phyloP scores from a whole-genome alignment of 2,329 filamentous ascomycete genomes.

The Hymenoscyphus albidus region DNA sequence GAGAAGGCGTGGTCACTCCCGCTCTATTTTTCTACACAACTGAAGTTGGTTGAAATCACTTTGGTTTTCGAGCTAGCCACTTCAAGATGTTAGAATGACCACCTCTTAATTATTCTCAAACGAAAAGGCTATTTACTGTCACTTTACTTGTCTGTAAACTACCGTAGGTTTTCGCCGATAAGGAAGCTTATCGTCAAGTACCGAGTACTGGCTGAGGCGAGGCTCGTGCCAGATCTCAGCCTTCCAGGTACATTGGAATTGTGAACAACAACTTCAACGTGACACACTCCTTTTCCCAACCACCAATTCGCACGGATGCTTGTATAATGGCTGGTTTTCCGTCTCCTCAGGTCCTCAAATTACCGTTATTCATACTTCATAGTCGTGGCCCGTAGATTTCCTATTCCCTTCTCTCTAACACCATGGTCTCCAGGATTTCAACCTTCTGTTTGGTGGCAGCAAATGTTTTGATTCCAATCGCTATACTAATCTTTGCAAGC shows the following conservation, averaged over 20 bases:
- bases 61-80: too few species aligned
- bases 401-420: slow-evolving; percentile 12
- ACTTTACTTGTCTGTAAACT: too few species aligned
- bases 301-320: neutral
- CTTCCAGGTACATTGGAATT: neutral
- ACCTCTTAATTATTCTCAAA: too few species aligned
- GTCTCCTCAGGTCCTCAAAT: neutral
- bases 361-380: slow-evolving; percentile 9
- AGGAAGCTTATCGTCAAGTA: neutral
- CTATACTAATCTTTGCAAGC: slow-evolving; percentile 73
- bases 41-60: too few species aligned
- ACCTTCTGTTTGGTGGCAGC: slow-evolving; percentile 53
- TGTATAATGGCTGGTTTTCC: slow-evolving; percentile 22
- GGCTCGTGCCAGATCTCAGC: slow-evolving; percentile 2
- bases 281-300: neutral
- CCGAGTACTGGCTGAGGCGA: neutral
- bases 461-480: slow-evolving; percentile 73
- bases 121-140: too few species aligned
- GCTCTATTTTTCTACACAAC: too few species aligned
- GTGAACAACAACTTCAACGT: neutral
- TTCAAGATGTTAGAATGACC: too few species aligned
- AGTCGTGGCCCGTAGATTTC: slow-evolving; percentile 5
- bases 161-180: neutral
- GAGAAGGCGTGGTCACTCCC: too few species aligned
- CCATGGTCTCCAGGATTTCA: slow-evolving; percentile 28